Conservation (phyloP, 495 filamentous ascomycete species). For the Rhypophila decipiens region DNA sequence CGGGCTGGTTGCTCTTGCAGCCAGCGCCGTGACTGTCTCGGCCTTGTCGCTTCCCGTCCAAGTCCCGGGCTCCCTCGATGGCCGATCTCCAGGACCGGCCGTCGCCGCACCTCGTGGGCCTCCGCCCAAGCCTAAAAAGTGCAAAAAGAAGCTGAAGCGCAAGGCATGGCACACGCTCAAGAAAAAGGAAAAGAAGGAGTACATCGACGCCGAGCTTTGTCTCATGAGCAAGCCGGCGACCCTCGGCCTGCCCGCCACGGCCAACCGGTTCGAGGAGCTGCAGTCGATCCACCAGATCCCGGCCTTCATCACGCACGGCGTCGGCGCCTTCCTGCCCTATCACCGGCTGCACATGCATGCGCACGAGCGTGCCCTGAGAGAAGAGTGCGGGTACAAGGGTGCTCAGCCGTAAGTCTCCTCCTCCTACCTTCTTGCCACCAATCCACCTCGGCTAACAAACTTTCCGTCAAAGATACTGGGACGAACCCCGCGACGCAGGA, state of each 20-base stretch:
- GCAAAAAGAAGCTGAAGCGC: no score
- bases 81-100: no score
- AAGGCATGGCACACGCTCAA: constrained; percentile 15
- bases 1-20: no score
- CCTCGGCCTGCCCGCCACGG: constrained; percentile 10
- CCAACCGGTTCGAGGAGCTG: constrained; percentile 15
- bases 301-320: constrained; percentile 8
- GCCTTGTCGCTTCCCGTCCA: no score
- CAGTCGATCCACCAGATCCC: constrained; percentile 14
- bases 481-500: constrained; percentile 38
- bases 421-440: no score
- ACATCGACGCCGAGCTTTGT: constrained; percentile 17
- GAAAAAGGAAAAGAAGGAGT: constrained; percentile 12
- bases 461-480: no score
- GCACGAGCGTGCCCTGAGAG: constrained; percentile 38
- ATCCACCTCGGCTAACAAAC: no score
- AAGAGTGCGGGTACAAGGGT: constrained; percentile 41
- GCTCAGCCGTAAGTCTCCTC: no score
- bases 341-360: constrained; percentile 43
- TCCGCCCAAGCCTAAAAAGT: no score
- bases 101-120: no score
- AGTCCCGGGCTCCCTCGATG: no score
- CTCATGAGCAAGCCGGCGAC: constrained; percentile 12
- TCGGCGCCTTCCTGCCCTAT: constrained; percentile 43
- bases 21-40: no score